Conservation (phyloP, 768 basidiomycete genomes). For the Crepidotus variabilis region DNA sequence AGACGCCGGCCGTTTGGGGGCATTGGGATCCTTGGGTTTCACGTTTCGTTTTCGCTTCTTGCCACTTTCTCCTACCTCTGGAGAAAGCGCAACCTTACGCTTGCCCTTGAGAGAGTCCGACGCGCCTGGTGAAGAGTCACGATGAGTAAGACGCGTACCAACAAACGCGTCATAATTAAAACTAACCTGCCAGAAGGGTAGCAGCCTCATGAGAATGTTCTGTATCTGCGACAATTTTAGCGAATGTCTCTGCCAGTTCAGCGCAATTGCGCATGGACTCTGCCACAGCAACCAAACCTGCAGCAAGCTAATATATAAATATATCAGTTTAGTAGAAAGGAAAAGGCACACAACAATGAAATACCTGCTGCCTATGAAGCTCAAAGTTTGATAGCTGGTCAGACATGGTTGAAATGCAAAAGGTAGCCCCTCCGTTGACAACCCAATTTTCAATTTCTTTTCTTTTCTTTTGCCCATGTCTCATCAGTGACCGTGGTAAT, state of each 20-base stretch:
- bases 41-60: conserved; percentile 57
- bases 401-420: conserved; percentile 13
- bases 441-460: conserved; percentile 18
- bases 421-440: neutral
- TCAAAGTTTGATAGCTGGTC: conserved; percentile 21
- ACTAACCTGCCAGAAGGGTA: conserved; percentile 20
- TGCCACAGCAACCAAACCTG: conserved; percentile 53
- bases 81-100: conserved; percentile 43
- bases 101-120: conserved; percentile 37
- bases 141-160: conserved; percentile 1
- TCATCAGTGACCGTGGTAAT: conserved; percentile 33
- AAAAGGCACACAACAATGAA: conserved; percentile 6
- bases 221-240: conserved; percentile 40
- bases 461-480: conserved; percentile 22
- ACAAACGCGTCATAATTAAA: conserved; percentile 16
- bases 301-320: conserved; percentile 51
- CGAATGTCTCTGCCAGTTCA: conserved; percentile 55
- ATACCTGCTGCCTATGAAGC: conserved; percentile 29
- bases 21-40: conserved; percentile 87
- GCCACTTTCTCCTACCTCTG: conserved; percentile 35
- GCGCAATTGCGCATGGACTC: conserved; percentile 63
- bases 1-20: conserved; percentile 89
- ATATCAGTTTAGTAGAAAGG: conserved; percentile 9
- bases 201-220: conserved; percentile 23
- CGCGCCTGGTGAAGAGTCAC: conserved; percentile 11